Evolutionary conservation across 1,139 yeast genomes (phyloP).

Genomic region (Yamadazyma dushanensis): DNA sequence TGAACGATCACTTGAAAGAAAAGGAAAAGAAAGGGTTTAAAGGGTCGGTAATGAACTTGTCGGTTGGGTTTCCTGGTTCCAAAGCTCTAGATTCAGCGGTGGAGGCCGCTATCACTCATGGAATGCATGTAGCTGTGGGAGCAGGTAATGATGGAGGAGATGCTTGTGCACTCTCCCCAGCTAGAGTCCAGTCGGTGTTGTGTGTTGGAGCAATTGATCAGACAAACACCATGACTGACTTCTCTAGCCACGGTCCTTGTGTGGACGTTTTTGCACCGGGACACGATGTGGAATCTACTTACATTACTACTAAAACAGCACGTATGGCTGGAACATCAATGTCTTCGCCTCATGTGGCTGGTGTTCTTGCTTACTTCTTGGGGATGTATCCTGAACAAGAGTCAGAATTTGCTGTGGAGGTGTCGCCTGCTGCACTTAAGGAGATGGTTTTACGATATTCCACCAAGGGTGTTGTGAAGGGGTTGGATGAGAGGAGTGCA

Average conservation of each 20-base stretch:
- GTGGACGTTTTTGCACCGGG: constrained; percentile 86
- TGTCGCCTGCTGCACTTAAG: constrained; percentile 17
- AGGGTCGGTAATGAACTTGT: constrained; percentile 73
- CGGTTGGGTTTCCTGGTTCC: constrained; percentile 76
- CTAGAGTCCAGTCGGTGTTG: constrained; percentile 72
- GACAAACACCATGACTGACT: constrained; percentile 60
- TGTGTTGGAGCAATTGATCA: constrained; percentile 91
- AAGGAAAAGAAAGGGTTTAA: constrained; percentile 42
- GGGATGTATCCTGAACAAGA: constrained; percentile 24
- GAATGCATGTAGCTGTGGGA: constrained; percentile 78
- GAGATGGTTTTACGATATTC: constrained; percentile 24
- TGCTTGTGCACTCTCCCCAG: constrained; percentile 84
- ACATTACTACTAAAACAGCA: constrained; percentile 30
- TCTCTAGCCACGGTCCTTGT: constrained; percentile 86
- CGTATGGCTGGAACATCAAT: constrained; percentile 81
- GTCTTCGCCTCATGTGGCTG: constrained; percentile 82
- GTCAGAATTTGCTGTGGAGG: constrained; percentile 6
- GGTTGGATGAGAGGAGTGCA: constrained; percentile 44
- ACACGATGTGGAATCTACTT: constrained; percentile 55
- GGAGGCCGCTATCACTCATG: constrained; percentile 38
- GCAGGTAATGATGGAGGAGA: constrained; percentile 81
- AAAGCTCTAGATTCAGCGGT: constrained; percentile 71
- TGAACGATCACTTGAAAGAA: constrained; percentile 53
- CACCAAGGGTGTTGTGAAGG: constrained; percentile 31
- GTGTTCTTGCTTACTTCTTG: constrained; percentile 61